Base-by-base conservation (phyloP, 2,329 filamentous ascomycete species). In the Reticulascus tulasneorum region DNA sequence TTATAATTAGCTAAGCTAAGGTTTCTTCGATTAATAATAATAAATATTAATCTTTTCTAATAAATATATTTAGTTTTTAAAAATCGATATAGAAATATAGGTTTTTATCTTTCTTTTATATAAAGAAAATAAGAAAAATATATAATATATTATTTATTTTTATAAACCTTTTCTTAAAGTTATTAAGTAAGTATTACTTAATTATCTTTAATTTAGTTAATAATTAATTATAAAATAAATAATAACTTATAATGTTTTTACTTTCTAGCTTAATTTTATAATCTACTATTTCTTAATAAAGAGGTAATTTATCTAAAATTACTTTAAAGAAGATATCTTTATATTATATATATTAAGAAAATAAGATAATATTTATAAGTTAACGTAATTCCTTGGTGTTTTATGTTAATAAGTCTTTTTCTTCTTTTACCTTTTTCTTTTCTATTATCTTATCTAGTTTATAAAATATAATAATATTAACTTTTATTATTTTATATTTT, bases 1-100 rank as follows among this genome's bases (percentile, higher is more conserved):
- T 27, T 27, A 7, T 27, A 27, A 7, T n/a, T 13, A 27, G 25
- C n/a, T 27, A 27, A 27, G n/a, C 9, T n/a, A 29, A 29, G 27
- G 7, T 29, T 29, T 11, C 15, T 29, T 18, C 27, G 10, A 6
- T 29, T 16, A 29, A 17, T 9, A 9, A 9, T 10, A 6, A 18
- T 29, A 29, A 9, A 29, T 29, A 18, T n/a, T 9, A 27, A 22
- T 33, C 29, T 27, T 38, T 11, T 24, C 31, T 37, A 33, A 25
- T 31, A 9, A n/a, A 10, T 10, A 15, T 31, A 16, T 11, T 19
- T 17, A 30, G 28, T 19, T n/a, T 16, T 27, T n/a, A 40, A 6
- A 16, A 18, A 11, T n/a, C 25, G 13, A n/a, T 27, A 27, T 7
- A 27, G 13, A 27, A n/a, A 27, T 27, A 27, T 7, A 27, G n/a